phyloP scores from a whole-genome alignment of 2,329 filamentous ascomycete species.

The Thelonectria rubi region DNA sequence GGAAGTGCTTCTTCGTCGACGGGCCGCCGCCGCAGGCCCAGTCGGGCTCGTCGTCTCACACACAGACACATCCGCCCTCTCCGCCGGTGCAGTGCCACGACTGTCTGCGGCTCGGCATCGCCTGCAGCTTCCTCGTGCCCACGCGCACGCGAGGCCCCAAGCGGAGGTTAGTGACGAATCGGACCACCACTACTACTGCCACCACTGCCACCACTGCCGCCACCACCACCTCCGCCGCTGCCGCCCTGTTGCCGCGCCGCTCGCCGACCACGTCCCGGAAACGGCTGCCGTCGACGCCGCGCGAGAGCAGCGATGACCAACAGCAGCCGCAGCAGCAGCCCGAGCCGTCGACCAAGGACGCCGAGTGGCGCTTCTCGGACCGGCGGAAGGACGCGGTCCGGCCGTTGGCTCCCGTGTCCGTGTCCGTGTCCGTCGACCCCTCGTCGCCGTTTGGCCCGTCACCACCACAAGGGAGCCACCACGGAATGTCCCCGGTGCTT shows the following conservation, averaged over 20 bases:
- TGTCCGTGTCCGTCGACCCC: neutral
- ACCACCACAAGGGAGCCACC: slow-evolving; percentile 2
- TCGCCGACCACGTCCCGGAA: slow-evolving; percentile 1
- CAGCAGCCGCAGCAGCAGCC: neutral
- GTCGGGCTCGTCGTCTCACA: neutral
- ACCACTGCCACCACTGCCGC: neutral
- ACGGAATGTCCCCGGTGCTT: slow-evolving; percentile 7
- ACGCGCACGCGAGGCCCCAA: slow-evolving; percentile 39
- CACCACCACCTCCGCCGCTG: neutral
- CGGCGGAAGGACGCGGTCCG: slow-evolving; percentile 4
- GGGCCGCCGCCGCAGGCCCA: slow-evolving; percentile 22
- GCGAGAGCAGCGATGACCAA: slow-evolving; percentile 17
- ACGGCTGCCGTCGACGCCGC: slow-evolving; percentile 14
- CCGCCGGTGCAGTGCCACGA: slow-evolving; percentile 25
- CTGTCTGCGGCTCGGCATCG: slow-evolving; percentile 33
- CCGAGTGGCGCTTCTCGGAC: slow-evolving; percentile 18
- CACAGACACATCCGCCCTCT: neutral
- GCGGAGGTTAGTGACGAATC: slow-evolving; percentile 27
- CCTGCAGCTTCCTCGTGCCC: slow-evolving; percentile 38
- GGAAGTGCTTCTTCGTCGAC: slow-evolving; percentile 33
- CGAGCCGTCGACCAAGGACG: neutral
- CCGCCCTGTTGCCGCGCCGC: too few species aligned
- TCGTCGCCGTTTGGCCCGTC: slow-evolving; percentile 15
- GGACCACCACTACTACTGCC: neutral
- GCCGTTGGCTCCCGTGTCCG: neutral